Conservation (phyloP, 148 eudicot genomes). For the Fagopyrum esculentum region DNA sequence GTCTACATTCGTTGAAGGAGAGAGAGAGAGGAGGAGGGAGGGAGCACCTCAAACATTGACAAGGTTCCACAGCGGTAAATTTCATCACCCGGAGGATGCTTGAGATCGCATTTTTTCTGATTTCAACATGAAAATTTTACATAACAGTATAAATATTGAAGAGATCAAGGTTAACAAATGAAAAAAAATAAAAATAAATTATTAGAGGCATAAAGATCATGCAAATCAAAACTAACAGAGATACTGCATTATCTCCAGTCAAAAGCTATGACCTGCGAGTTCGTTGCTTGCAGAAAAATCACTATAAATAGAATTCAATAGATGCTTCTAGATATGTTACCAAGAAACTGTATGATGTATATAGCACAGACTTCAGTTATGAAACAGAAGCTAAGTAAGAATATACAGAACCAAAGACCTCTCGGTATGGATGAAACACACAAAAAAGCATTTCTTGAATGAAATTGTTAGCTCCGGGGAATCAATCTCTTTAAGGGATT, state of each 20-base stretch:
- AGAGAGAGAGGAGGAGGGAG: slow-evolving; percentile 5
- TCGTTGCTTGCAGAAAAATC: neutral
- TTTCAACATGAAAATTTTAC: slow-evolving; percentile 13
- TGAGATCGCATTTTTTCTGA: slow-evolving; percentile 94
- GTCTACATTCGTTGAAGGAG: neutral
- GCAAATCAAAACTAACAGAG: neutral
- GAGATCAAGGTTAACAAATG: neutral
- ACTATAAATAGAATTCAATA: neutral
- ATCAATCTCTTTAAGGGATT: neutral
- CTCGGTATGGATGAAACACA: neutral
- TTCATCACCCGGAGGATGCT: slow-evolving; percentile 99
- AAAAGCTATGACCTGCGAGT: neutral
- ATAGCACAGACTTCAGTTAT: neutral
- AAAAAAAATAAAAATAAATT: neutral
- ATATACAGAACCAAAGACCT: neutral
- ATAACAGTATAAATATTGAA: neutral
- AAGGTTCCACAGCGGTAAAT: slow-evolving; percentile 88
- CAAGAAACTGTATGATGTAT: neutral
- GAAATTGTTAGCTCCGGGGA: neutral
- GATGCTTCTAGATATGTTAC: neutral
- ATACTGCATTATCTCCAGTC: neutral
- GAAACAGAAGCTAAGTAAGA: neutral
- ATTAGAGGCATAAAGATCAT: neutral
- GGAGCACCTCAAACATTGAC: slow-evolving; percentile 92
- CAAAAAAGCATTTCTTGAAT: neutral